phyloP scores from a whole-genome alignment of 768 basidiomycete species.

The Fomitopsis pulvina region DNA sequence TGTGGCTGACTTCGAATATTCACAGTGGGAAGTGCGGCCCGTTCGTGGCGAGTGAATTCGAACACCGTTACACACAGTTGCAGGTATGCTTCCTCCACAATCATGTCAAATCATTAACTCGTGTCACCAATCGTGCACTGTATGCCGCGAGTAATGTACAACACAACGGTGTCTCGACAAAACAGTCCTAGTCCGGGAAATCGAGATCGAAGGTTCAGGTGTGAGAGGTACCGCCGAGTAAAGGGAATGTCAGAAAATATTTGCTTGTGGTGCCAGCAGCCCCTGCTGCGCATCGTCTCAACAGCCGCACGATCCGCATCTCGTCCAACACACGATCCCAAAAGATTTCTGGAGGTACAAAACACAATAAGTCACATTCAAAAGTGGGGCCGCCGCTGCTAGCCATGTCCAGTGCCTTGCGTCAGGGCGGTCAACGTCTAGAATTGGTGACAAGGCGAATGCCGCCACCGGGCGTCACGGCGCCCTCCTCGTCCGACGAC shows the following conservation, averaged over 20 bases:
- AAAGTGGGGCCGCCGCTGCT: no score
- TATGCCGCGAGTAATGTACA: not conserved
- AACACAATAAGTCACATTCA: no score
- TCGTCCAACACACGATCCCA: no score
- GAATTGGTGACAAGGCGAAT: slow-evolving; percentile 15
- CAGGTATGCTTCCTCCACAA: not conserved
- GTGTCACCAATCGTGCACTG: not conserved
- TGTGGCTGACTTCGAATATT: no score
- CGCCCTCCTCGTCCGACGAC: slow-evolving; percentile 16
- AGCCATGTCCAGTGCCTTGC: not conserved
- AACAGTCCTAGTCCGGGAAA: not conserved
- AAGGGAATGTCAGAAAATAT: not conserved
- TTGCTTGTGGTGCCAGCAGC: no score
- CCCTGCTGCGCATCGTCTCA: no score
- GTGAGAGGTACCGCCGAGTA: not conserved
- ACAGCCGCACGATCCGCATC: no score
- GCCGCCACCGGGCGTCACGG: slow-evolving; percentile 10
- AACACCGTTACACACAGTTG: not conserved
- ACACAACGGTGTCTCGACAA: not conserved
- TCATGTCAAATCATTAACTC: not conserved
- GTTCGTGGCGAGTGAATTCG: no score
- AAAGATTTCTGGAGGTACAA: no score
- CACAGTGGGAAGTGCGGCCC: no score
- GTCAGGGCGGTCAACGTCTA: not conserved
- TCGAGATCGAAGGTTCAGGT: not conserved